Evolutionary conservation across 2,329 filamentous ascomycete species (phyloP).

Genomic region (Xylogone sp.): DNA sequence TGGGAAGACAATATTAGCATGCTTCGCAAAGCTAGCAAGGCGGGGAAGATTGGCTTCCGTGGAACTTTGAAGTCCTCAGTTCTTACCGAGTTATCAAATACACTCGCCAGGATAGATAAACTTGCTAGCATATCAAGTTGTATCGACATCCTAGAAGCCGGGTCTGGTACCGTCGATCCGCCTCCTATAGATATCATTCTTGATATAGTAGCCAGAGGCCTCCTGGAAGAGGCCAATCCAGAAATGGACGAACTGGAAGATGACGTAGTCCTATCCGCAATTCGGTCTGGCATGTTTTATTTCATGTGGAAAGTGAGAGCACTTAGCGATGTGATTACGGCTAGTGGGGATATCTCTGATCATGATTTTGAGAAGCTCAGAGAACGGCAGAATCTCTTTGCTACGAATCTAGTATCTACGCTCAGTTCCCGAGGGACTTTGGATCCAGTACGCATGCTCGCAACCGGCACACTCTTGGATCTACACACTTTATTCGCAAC

Average conservation of each 20-base stretch:
- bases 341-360: constrained; percentile 52
- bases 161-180: constrained; percentile 39
- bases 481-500: constrained; percentile 76
- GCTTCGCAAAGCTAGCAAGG: constrained; percentile 59
- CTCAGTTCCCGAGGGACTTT: constrained; percentile 65
- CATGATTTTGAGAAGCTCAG: constrained; percentile 58
- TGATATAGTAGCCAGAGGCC: constrained; percentile 69
- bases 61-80: constrained; percentile 63
- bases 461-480: constrained; percentile 76
- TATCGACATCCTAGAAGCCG: constrained; percentile 67
- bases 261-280: constrained; percentile 69
- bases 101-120: constrained; percentile 75
- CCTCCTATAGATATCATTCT: constrained; percentile 66
- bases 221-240: constrained; percentile 59
- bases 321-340: constrained; percentile 49
- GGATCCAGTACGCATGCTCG: constrained; percentile 73
- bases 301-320: constrained; percentile 88
- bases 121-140: constrained; percentile 77
- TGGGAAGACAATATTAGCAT: constrained; percentile 82
- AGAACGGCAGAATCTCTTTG: constrained; percentile 51
- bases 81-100: constrained; percentile 68
- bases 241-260: constrained; percentile 75
- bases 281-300: constrained; percentile 78
- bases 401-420: constrained; percentile 61
- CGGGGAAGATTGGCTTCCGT: constrained; percentile 67